Conservation (phyloP, 1,284 basidiomycete genomes). For the Apiotrichum gracile region DNA sequence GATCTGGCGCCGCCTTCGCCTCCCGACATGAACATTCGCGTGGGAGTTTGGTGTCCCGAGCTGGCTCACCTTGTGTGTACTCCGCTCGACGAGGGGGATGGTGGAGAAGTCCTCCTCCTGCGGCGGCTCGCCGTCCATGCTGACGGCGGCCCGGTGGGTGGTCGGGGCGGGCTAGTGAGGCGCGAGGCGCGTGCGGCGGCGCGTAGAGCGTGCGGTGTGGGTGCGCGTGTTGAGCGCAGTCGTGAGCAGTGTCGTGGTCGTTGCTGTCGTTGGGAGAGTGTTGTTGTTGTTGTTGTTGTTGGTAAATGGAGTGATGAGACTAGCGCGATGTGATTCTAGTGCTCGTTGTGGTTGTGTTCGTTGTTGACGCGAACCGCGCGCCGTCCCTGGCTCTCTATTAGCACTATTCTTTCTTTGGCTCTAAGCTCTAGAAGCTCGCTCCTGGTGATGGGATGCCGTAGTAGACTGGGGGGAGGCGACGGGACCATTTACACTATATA, state of each 20-base stretch:
- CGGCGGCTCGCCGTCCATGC: conserved; percentile 81
- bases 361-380: background rate
- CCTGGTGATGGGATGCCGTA: no score
- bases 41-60: no score
- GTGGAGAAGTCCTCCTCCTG: conserved; percentile 88
- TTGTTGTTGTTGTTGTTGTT: background rate
- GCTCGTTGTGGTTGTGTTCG: background rate
- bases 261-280: background rate
- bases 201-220: background rate
- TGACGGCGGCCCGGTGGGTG: conserved; percentile 52
- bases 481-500: no score
- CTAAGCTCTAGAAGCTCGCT: no score
- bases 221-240: background rate
- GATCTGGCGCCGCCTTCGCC: background rate
- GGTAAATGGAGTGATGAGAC: no score
- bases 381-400: no score
- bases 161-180: background rate
- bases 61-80: conserved; percentile 64
- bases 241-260: background rate
- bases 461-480: no score
- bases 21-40: no score
- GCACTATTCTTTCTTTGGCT: no score
- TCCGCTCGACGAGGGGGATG: conserved; percentile 73
- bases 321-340: background rate
- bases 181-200: no score